phyloP scores from a whole-genome alignment of 805 yeast genomes.

The Candida hungchunana region DNA sequence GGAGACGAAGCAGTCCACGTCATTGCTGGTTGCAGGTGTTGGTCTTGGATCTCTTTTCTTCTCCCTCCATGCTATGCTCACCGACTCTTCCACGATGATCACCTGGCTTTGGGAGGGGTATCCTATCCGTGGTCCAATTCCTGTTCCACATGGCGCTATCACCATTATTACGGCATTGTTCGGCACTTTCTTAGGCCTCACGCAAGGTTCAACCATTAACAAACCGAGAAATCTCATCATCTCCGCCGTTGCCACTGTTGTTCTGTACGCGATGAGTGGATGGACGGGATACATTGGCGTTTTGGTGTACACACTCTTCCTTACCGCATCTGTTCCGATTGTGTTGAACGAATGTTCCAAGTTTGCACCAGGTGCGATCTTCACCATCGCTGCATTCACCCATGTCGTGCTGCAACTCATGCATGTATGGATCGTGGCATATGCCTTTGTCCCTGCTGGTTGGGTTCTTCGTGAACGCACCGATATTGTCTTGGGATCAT shows the following conservation, averaged over 20 bases:
- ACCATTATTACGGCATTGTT: slow-evolving; percentile 54
- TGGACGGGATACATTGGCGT: slow-evolving; percentile 83
- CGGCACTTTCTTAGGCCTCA: slow-evolving; percentile 49
- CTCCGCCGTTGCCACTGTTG: slow-evolving; percentile 37
- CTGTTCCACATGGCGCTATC: slow-evolving; percentile 73
- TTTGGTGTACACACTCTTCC: slow-evolving; percentile 54
- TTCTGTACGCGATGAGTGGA: slow-evolving; percentile 48
- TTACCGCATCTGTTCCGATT: slow-evolving; percentile 61
- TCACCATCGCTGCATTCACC: slow-evolving; percentile 44
- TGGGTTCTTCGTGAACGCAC: slow-evolving; percentile 83
- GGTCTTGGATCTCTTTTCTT: slow-evolving; percentile 80
- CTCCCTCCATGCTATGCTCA: slow-evolving; percentile 65
- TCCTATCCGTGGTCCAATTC: slow-evolving; percentile 80
- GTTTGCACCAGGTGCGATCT: slow-evolving; percentile 51
- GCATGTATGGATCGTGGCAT: slow-evolving; percentile 96
- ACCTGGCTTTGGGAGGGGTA: slow-evolving; percentile 97
- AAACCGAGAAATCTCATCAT: slow-evolving; percentile 36
- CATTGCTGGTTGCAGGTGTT: slow-evolving; percentile 46
- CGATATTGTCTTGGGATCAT: slow-evolving; percentile 59
- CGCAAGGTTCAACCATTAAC: slow-evolving; percentile 15
- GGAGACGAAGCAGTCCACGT: slow-evolving; percentile 24
- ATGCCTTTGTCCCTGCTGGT: slow-evolving; percentile 97
- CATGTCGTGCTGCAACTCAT: slow-evolving; percentile 60
- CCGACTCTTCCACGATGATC: slow-evolving; percentile 84
- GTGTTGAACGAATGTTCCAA: slow-evolving; percentile 54